Conservation (phyloP, 768 basidiomycete species). For the Polyporus arcularius region DNA sequence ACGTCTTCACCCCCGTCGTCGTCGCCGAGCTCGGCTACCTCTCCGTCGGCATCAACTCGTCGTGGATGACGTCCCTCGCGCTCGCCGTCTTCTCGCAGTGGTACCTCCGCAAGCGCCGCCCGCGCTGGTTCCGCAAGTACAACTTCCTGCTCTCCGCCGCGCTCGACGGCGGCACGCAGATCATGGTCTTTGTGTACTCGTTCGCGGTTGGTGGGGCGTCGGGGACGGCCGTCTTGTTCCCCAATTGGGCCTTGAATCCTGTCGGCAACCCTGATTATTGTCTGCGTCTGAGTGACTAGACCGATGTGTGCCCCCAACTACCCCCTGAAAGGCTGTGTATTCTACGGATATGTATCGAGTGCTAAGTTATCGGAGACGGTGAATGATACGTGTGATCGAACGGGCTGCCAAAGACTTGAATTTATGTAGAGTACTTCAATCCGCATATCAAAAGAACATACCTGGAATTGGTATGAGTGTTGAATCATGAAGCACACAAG, state of each 20-base stretch:
- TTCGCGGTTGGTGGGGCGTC: constrained; percentile 29
- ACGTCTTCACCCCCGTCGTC: constrained; percentile 50
- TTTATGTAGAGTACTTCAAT: too few relatives aligned
- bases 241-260: constrained; percentile 27
- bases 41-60: constrained; percentile 57
- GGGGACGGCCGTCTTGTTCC: constrained; percentile 21
- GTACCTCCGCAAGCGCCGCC: constrained; percentile 43
- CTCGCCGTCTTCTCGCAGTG: constrained; percentile 47
- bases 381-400: too few relatives aligned
- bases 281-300: constrained; percentile 6
- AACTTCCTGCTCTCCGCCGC: constrained; percentile 55
- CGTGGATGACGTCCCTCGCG: constrained; percentile 44
- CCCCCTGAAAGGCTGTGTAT: too few relatives aligned
- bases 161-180: constrained; percentile 53
- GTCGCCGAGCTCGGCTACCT: constrained; percentile 49
- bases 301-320: too few relatives aligned
- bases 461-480: too few relatives aligned
- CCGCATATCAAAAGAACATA: too few relatives aligned
- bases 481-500: too few relatives aligned
- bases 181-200: constrained; percentile 34
- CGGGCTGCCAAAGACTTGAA: too few relatives aligned
- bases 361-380: too few relatives aligned
- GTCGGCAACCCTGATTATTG: constrained; percentile 29
- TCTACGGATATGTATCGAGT: too few relatives aligned
- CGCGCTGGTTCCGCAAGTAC: constrained; percentile 52